phyloP scores from a whole-genome alignment of 495 filamentous ascomycete species.

The Hypoxylon lienhwacheense region DNA sequence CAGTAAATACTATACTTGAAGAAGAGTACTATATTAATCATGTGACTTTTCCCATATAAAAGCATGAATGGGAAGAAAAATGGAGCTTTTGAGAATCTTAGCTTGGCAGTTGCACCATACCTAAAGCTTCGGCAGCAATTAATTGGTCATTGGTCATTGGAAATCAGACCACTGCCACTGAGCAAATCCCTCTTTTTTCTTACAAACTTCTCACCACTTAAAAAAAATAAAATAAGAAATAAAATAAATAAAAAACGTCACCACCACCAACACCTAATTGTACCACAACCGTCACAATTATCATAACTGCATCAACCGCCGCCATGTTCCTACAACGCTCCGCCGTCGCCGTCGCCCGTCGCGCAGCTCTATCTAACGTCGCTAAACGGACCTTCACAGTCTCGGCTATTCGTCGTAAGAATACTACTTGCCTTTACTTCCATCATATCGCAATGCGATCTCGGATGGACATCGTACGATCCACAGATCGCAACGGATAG shows the following conservation, averaged over 20 bases:
- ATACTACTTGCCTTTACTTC: too few species aligned
- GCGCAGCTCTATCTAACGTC: conserved; percentile 63
- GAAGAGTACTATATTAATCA: too few species aligned
- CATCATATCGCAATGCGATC: conserved; percentile 1
- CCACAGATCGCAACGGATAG: conserved; percentile 13
- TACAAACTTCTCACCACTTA: conserved; percentile 15
- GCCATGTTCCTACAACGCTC: conserved; percentile 86
- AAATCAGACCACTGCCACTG: conserved; percentile 33
- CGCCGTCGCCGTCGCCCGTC: conserved; percentile 70
- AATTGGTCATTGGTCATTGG: too few species aligned
- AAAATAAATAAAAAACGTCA: too few species aligned
- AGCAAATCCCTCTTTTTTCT: conserved; percentile 36
- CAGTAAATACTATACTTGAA: too few species aligned
- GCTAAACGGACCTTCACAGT: conserved; percentile 61
- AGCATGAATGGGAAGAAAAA: conserved; percentile 24
- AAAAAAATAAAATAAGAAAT: too few species aligned
- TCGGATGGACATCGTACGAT: conserved; percentile 28
- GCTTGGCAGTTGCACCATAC: conserved; percentile 24
- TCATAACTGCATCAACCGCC: conserved; percentile 25
- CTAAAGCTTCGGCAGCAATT: conserved; percentile 26
- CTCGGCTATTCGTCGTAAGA: conserved; percentile 62
- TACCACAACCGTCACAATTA: not conserved
- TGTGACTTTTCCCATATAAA: conserved; percentile 23
- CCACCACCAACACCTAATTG: conserved; percentile 2
- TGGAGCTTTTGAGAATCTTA: conserved; percentile 26